Base-by-base conservation (phyloP, 306 rosid genomes). In the Casuarina cunninghamiana region DNA sequence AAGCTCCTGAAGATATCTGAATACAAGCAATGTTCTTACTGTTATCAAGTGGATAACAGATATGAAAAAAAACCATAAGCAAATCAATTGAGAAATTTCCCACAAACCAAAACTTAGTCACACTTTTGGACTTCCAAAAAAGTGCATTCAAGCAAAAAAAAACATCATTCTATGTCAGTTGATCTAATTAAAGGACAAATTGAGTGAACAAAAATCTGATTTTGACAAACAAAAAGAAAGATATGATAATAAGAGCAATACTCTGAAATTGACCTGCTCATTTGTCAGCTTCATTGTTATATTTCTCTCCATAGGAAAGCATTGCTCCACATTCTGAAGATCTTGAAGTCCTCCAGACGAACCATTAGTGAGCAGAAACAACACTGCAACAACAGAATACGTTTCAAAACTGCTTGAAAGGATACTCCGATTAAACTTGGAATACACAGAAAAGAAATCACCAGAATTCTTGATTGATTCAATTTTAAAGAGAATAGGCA, bases 1-100 rank as follows among this genome's bases (percentile, higher is more conserved):
- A 95, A 78, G 86, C 93, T 71, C 99, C 99, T 80, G 98, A 88
- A 86, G 97, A 83, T 87, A 95, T 93, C 99, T 95, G 89, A 81
- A 87, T 53, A 82, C 41, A 83, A 60, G 32, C 32, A 26, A 26
- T 26, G 32, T 53, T 62, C 75, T 73, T 79, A 79, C 42, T 26
- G 32, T 53, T 41, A 49, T 69, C 70, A 49, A 53, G 48, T 68
- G 71, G 68, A 72, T 17, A 70, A 60, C 10, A 13, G 69, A 26
- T 80, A 26, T 39, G 66, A 73, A 61, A 38, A 39, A 26, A 53
- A 58, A 38, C n/a, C n/a, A 19, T 44, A 49, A 43, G 16, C 49
- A 76, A 69, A 74, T 16, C 83, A 79, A 67, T 51, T 75, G 69
- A 43, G 53, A 79, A 78, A 43, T 68, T 80, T 42, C 16, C 44